A percentile compares a stretch with the other conserved stretches of the same genome.
phyloP scores from a whole-genome alignment of 768 basidiomycete species.

The Xerocomellus dryophilus region DNA sequence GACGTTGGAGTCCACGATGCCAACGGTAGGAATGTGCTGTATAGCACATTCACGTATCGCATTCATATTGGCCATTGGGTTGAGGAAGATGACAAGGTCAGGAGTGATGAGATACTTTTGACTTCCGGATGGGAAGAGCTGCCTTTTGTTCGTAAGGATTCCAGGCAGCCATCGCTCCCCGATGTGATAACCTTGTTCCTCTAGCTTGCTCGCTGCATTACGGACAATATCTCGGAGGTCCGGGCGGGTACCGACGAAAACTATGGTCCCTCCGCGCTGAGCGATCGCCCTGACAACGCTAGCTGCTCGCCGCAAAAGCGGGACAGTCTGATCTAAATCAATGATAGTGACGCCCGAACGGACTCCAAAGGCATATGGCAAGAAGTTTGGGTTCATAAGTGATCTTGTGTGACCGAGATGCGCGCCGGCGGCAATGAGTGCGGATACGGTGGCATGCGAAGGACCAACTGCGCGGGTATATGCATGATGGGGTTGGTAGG shows the following conservation, averaged over 20 bases:
- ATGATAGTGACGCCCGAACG: conserved; percentile 90
- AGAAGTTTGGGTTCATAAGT: conserved; percentile 85
- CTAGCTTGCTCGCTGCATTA: conserved; percentile 78
- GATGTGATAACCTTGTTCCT: conserved; percentile 77
- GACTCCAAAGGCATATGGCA: conserved; percentile 89
- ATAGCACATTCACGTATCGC: conserved; percentile 91
- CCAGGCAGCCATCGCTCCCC: conserved; percentile 92
- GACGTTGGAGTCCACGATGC: conserved; percentile 90
- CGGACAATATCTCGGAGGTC: conserved; percentile 73
- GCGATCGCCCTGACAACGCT: conserved; percentile 82
- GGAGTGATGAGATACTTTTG: conserved; percentile 61
- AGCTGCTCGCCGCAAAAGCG: conserved; percentile 86
- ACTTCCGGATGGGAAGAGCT: conserved; percentile 65
- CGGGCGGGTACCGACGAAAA: conserved; percentile 88
- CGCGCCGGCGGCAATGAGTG: conserved; percentile 88
- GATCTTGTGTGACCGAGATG: conserved; percentile 87
- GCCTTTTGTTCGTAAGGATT: conserved; percentile 83
- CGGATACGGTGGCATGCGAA: conserved; percentile 74
- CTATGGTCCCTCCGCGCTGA: conserved; percentile 73
- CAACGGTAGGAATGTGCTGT: conserved; percentile 89
- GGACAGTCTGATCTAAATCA: conserved; percentile 91
- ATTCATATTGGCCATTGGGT: conserved; percentile 79
- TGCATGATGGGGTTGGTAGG: conserved; percentile 70
- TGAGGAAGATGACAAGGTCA: conserved; percentile 88
- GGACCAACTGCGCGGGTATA: conserved; percentile 60